Base-by-base conservation (phyloP, 2,329 filamentous ascomycete species). In the Beauveria varroae region DNA sequence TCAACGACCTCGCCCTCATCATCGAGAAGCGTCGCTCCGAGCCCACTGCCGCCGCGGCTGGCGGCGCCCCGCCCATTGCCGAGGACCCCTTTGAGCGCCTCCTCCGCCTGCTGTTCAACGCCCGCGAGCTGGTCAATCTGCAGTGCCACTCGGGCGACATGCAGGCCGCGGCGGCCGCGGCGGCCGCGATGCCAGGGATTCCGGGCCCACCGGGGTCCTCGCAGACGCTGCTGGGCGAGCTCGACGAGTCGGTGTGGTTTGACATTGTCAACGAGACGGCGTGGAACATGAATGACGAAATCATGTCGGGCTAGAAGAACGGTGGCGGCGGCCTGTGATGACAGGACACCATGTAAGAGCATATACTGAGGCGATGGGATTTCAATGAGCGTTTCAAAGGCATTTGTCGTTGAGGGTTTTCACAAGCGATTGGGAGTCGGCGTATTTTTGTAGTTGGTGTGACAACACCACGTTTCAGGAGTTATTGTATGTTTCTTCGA, bases 1-100 rank as follows among this genome's bases (percentile, higher is more conserved):
- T 72, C n/a, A 62, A 65, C 7, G 69, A 74, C 46, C 62, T 75
- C 2, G 64, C 63, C 0, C 60, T 70, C 2, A 64, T 75, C 16
- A 68, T 74, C 18, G 59, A 63, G 30, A 69, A 68, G 30, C 71
- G 73, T 10, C 68, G 66, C 55, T 63, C 67, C 18, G 70, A 68
- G 3, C 63, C 68, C 22, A 3, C 44, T 3, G 30, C 30, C 10
- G 2, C 63, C 67, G 20, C 57, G 59, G 24, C 57, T 55, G 6
- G 59, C 24, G 37, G 10, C 5, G 37, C 52, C 4, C 64, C 64
- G 30, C 62, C 64, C 0, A 63, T 63, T 8, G 61, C 61, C 9
- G 68, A 72, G 26, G 73, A 75, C 43, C 73, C 72, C 1, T 66
- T 74, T 28, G 71, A 69, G 58, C 66, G 71, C 41, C 65, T 75